Base-by-base conservation (phyloP, 192 early-diverging fungal genomes). In the Backusella tarrabulga region DNA sequence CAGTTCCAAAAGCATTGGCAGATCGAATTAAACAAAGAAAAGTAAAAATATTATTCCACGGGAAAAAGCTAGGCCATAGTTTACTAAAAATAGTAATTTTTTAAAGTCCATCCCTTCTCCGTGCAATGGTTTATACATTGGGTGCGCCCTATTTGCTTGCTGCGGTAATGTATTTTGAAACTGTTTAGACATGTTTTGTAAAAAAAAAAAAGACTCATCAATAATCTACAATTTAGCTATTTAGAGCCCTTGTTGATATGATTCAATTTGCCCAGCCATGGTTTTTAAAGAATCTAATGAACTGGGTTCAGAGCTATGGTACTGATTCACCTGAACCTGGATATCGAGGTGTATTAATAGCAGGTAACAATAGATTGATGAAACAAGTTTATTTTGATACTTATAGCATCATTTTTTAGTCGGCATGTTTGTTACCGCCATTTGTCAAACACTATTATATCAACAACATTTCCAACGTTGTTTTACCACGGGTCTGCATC, bases 401-500 rank as follows among this genome's bases (percentile, higher is more conserved):
- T 40, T 9, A 40, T 11, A 12, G 11, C 0, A 38, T 11, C 3
- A 34, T 52, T 21, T 1, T 36, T 35, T 40, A 87, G 86, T 80
- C 3, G 66, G 89, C 60, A 96, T 98, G 95, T 85, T 97, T 38
- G 12, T 85, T 34, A 86, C 91, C 44, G 92, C 92, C 73, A 40
- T 93, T n/a, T 74, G 84, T 7, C 94, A 97, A 81, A 94, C 96
- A 3, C 78, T 91, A 23, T 83, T 95, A 6, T 85, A 96, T 36
- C 95, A 97, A 75, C 95, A 96, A 76, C 94, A 96, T 86, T 95
- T 95, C 84, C 94, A 96, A 73, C 77, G 89, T 67, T 94, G 93
- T 76, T 88, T 94, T 79, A 81, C 86, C 17, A 90, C 89, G 1
- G 90, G 92, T 44, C 90, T 94, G 88, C 88, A 88, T 54, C 73